Evolutionary conservation across 2,329 filamentous ascomycete species (phyloP).

Genomic region (Cordyceps pruinosa): DNA sequence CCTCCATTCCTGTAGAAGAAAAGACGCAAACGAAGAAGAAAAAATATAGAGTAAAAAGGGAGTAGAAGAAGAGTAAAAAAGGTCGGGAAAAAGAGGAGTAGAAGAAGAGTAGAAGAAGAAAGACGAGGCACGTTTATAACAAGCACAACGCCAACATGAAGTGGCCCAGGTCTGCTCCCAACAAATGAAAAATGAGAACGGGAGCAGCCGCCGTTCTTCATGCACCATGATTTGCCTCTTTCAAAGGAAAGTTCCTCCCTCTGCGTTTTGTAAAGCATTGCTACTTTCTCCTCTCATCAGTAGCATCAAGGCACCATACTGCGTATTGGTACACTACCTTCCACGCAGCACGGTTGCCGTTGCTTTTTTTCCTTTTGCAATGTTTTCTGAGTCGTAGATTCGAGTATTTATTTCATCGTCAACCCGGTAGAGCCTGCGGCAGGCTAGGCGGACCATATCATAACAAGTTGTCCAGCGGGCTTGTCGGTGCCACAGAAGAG

Average conservation of each 20-base stretch:
- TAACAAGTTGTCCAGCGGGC: neutral
- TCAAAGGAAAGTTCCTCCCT: neutral
- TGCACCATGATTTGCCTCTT: constrained; percentile 3
- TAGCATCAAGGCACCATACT: neutral
- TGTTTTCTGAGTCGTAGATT: neutral
- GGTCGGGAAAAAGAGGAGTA: neutral
- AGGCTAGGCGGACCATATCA: neutral
- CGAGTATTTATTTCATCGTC: constrained; percentile 1
- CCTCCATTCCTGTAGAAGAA: neutral
- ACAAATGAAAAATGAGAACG: constrained; percentile 11
- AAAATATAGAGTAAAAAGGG: constrained; percentile 7
- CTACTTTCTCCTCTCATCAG: neutral
- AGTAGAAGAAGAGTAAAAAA: neutral
- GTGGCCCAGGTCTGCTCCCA: constrained; percentile 2
- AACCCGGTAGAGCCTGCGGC: neutral
- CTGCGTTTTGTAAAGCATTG: neutral
- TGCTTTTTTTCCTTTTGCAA: neutral
- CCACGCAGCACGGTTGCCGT: constrained; percentile 1
- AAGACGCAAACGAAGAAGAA: neutral
- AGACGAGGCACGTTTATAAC: constrained; percentile 4
- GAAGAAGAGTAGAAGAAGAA: neutral
- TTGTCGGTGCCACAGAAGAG: neutral
- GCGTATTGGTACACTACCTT: constrained; percentile 12
- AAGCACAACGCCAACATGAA: constrained; percentile 9
- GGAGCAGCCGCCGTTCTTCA: neutral